Evolutionary conservation across 371 early-diverging fungal species (phyloP).

Genomic region (Parasitella parasitica): DNA sequence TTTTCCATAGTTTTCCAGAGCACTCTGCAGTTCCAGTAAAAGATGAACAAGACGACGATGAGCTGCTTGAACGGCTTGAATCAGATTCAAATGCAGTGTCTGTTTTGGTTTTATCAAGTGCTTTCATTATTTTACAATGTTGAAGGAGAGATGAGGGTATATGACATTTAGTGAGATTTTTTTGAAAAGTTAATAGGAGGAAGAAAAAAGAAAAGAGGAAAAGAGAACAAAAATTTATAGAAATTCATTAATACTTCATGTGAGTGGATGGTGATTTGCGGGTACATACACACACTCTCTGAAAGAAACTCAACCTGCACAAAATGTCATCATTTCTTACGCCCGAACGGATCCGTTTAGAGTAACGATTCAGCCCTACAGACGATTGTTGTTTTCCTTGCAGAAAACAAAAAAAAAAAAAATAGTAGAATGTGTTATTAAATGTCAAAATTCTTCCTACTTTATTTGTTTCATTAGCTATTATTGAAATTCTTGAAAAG

Average conservation of each 20-base stretch:
- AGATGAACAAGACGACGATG: neutral
- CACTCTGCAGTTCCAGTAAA: slow-evolving; percentile 1
- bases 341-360: too few species aligned
- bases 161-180: neutral
- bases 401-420: neutral
- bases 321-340: neutral
- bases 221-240: neutral
- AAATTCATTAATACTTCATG: neutral
- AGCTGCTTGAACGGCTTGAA: slow-evolving; percentile 1
- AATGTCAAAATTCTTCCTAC: neutral
- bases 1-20: slow-evolving; percentile 28
- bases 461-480: neutral
- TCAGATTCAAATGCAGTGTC: slow-evolving; percentile 6
- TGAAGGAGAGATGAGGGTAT: neutral
- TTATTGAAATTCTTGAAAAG: neutral
- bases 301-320: neutral
- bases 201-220: neutral
- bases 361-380: too few species aligned
- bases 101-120: neutral
- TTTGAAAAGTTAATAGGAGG: neutral
- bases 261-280: neutral
- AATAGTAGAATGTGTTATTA: neutral
- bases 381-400: too few species aligned
- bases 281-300: neutral
- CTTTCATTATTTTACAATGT: slow-evolving; percentile 5